phyloP scores from a whole-genome alignment of 768 basidiomycete species.

The Ramaria rubella region DNA sequence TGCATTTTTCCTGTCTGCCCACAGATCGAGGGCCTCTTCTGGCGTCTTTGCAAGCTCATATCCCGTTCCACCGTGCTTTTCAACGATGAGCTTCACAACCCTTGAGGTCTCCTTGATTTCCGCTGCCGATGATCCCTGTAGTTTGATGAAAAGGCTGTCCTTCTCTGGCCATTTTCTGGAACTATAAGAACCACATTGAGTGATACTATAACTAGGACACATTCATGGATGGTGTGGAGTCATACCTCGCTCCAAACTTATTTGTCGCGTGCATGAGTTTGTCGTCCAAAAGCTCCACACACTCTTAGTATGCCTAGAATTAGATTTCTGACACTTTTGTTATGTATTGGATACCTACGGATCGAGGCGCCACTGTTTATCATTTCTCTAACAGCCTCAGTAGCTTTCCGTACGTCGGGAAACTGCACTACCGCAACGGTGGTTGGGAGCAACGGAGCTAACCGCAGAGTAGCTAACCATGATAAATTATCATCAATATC shows the following conservation, averaged over 20 bases:
- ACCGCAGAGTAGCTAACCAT: constrained; percentile 60
- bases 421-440: constrained; percentile 81
- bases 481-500: neutral
- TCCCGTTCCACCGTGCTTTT: constrained; percentile 59
- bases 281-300: constrained; percentile 77
- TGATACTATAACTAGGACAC: constrained; percentile 45
- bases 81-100: constrained; percentile 50
- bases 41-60: constrained; percentile 59
- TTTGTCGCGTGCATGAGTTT: constrained; percentile 60
- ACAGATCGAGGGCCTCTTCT: constrained; percentile 65
- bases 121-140: constrained; percentile 62
- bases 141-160: constrained; percentile 87
- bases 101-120: constrained; percentile 56
- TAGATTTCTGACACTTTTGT: neutral
- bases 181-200: constrained; percentile 46
- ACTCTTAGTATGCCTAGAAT: constrained; percentile 41
- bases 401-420: constrained; percentile 65
- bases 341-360: constrained; percentile 40
- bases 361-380: constrained; percentile 68
- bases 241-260: constrained; percentile 43
- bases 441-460: constrained; percentile 77
- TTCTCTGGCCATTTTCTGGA: constrained; percentile 55
- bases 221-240: constrained; percentile 41
- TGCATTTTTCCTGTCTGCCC: constrained; percentile 67
- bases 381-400: constrained; percentile 67